Base-by-base conservation (phyloP, 495 filamentous ascomycete genomes). In the Xylaria sp. region DNA sequence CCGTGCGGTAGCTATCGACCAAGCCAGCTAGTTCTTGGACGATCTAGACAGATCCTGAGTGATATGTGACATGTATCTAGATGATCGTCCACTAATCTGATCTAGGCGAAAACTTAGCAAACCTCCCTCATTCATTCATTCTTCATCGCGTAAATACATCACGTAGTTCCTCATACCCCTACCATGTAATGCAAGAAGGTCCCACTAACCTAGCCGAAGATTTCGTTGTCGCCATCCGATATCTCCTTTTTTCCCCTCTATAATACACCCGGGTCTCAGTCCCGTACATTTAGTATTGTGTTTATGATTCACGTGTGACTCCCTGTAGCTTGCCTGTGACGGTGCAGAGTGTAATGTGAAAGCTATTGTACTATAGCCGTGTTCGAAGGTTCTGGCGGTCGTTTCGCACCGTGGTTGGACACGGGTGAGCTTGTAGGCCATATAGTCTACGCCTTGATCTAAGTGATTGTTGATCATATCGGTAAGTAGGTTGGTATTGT, bases 91-190 rank as follows among this genome's bases (percentile, higher is more conserved):
- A n/a, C n/a, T n/a, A n/a, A 24, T 6, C 19, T 15, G 14, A 43
- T 37, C 19, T 6, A 19, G 41, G 41, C 6, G n/a, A 24, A 63
- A 40, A 46, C 12, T 29, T 6, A 8, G 15, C 11, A 63, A 63
- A 26, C 24, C 1, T 48, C 26, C 37, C 44, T 66, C 62, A 37
- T 66, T 24, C n/a, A n/a, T 19, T 66, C 62, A 40, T 66, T 66
- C 26, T 29, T 52, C 62, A 37, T 66, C n/a, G 19, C 31, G 21
- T 33, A 64, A 3, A n/a, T 33, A 55, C 64, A 29, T 19, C 8
- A 50, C 31, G 17, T 40, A 24, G 14, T 29, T 26, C 14, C 48
- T 31, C 33, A 40, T 41, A 67, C 15, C 44, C 48, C 33, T 41
- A 46, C 14, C 19, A 50, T 5, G 17, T 46, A 64, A 31, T 26